These are phyloP conservation scores for Elsinoe australis DNA, from an alignment of 2,329 filamentous ascomycete genomes.

Conservation along the genomic window DNA sequence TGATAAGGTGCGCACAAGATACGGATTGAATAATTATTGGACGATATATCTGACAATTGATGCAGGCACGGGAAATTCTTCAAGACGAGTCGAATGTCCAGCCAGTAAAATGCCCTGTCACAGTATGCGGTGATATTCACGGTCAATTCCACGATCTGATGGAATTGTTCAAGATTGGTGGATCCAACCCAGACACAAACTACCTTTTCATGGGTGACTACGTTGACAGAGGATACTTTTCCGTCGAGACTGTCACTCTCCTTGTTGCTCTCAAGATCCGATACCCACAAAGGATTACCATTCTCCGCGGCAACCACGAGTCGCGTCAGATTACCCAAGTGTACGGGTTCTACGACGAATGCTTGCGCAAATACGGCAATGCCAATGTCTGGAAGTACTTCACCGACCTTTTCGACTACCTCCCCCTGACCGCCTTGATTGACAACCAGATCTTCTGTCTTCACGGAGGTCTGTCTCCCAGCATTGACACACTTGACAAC, in stretches of 20 bases:
- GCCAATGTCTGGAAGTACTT: conserved; percentile 73
- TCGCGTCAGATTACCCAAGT: conserved; percentile 71
- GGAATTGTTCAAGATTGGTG: conserved; percentile 99
- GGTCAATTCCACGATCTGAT: conserved; percentile 98
- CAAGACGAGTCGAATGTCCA: conserved; percentile 98
- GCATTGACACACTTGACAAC: conserved; percentile 67
- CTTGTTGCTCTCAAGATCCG: conserved; percentile 96
- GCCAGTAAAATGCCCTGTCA: conserved; percentile 98
- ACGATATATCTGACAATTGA: conserved; percentile 13
- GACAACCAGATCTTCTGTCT: conserved; percentile 68
- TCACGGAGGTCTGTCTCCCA: conserved; percentile 63
- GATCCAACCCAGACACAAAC: conserved; percentile 96
- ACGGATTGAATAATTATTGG: conserved; percentile 14
- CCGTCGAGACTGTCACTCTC: conserved; percentile 93
- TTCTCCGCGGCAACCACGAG: conserved; percentile 68
- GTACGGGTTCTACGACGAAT: conserved; percentile 73
- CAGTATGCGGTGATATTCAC: conserved; percentile 97
- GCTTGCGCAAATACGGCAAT: conserved; percentile 68
- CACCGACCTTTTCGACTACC: conserved; percentile 70
- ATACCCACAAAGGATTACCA: conserved; percentile 64
- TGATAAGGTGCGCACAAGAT: conserved; percentile 68
- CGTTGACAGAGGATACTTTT: conserved; percentile 98
- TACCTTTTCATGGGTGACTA: conserved; percentile 99
- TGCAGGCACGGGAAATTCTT: conserved; percentile 84
- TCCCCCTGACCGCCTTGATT: conserved; percentile 65